Evolutionary conservation across 257 asterid species (phyloP).

Genomic region (Solanum neorickii): DNA sequence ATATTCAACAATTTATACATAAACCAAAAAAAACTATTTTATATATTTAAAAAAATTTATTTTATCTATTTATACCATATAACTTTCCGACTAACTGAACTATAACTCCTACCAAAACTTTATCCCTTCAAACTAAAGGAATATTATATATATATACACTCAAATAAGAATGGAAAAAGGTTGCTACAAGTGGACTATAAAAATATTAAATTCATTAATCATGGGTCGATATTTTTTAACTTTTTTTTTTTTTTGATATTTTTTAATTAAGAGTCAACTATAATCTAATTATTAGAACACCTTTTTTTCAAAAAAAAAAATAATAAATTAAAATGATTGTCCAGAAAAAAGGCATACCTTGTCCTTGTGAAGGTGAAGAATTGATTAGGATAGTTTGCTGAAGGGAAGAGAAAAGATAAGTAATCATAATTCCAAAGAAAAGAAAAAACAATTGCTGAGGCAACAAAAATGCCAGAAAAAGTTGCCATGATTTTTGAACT

Average conservation of each 20-base stretch:
- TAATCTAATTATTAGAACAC: not conserved
- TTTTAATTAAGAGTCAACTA: not conserved
- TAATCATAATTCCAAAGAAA: conserved; percentile 7
- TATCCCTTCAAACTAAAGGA: not conserved
- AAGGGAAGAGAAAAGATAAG: conserved; percentile 21
- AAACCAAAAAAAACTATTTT: not conserved
- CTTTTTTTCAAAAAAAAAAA: too few relatives aligned
- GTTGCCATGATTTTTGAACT: not conserved
- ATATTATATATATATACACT: not conserved
- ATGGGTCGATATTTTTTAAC: not conserved
- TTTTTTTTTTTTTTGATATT: too few relatives aligned
- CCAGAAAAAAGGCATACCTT: conserved; percentile 9
- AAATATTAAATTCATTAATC: not conserved
- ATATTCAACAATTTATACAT: not conserved
- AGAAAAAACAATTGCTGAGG: conserved; percentile 4
- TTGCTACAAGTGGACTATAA: not conserved
- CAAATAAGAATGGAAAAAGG: not conserved
- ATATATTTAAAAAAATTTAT: not conserved
- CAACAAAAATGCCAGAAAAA: not conserved
- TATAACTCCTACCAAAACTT: not conserved
- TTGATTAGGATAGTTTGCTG: conserved; percentile 15
- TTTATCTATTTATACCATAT: not conserved
- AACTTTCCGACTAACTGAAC: not conserved
- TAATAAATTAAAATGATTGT: not conserved
- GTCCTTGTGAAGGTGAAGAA: conserved; percentile 15